Evolutionary conservation across 2,329 filamentous ascomycete species (phyloP).

Genomic region (Ploettnerulaceae sp.): DNA sequence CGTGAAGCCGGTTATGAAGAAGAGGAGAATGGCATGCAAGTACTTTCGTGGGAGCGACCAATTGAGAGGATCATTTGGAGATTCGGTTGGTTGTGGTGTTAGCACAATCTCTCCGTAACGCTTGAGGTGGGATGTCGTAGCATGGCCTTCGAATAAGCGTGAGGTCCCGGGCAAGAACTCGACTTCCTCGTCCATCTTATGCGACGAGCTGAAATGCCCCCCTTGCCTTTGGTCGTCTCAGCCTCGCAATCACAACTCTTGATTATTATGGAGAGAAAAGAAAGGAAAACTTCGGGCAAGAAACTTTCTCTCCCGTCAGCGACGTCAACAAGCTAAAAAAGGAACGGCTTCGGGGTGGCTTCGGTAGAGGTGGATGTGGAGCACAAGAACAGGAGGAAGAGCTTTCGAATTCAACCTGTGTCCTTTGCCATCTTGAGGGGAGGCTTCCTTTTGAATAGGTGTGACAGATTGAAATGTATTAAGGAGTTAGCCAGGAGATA

Average conservation of each 20-base stretch:
- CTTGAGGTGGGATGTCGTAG: conserved; percentile 18
- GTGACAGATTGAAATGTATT: too few relatives aligned
- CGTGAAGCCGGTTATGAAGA: conserved; percentile 49
- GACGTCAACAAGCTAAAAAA: too few relatives aligned
- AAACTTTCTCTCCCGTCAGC: too few relatives aligned
- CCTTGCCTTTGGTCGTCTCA: not conserved
- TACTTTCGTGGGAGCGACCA: conserved; percentile 45
- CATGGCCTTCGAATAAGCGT: conserved; percentile 24
- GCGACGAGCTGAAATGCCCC: not conserved
- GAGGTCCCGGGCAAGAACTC: conserved; percentile 7
- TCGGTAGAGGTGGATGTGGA: too few relatives aligned
- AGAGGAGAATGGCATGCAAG: conserved; percentile 48
- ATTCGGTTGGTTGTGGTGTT: conserved; percentile 48
- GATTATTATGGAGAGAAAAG: not conserved
- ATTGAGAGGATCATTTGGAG: conserved; percentile 49
- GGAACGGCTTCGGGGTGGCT: too few relatives aligned
- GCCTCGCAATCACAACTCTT: not conserved
- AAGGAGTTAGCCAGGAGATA: not conserved
- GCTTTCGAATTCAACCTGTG: not conserved
- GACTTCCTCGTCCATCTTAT: conserved; percentile 4
- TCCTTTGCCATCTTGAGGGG: not conserved
- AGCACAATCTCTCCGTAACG: conserved; percentile 44
- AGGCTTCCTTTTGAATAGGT: conserved; percentile 1
- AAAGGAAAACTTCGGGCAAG: not conserved
- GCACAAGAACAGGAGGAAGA: not conserved